phyloP scores from a whole-genome alignment of 2,329 filamentous ascomycete genomes.

The Colletotrichum trifolii region DNA sequence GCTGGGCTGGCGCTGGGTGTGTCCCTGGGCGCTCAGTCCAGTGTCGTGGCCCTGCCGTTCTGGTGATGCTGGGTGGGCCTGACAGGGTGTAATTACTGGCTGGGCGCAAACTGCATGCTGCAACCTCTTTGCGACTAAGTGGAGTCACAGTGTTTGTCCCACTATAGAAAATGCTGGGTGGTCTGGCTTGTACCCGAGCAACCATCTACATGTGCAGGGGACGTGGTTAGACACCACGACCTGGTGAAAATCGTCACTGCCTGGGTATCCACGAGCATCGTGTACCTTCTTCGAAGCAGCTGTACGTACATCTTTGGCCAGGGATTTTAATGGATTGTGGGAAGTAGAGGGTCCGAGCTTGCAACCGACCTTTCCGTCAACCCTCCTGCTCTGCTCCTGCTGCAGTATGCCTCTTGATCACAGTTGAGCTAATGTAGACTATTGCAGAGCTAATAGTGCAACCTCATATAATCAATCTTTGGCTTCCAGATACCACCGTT shows the following conservation, averaged over 20 bases:
- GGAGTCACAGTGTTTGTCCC: conserved; percentile 30
- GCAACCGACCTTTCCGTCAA: conserved; percentile 28
- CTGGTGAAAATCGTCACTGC: conserved; percentile 18
- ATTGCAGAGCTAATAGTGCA: too few species aligned
- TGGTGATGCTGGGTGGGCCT: not conserved
- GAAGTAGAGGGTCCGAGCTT: conserved; percentile 25
- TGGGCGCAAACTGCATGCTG: conserved; percentile 33
- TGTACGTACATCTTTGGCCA: conserved; percentile 23
- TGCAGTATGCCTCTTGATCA: too few species aligned
- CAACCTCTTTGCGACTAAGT: conserved; percentile 9
- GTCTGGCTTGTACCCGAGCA: too few species aligned
- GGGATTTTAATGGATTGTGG: conserved; percentile 30
- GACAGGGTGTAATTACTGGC: conserved; percentile 31
- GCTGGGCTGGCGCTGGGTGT: too few species aligned
- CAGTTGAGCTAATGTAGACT: too few species aligned
- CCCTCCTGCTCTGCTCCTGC: not conserved
- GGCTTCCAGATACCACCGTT: too few species aligned
- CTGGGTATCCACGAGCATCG: not conserved
- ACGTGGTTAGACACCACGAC: not conserved
- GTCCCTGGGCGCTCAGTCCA: too few species aligned
- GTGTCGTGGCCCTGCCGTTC: too few species aligned
- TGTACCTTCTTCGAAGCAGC: not conserved
- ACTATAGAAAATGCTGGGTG: conserved; percentile 6
- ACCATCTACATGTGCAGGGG: too few species aligned
- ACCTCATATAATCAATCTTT: too few species aligned